Percentiles rank a stretch among this genome's conserved stretches.
These are phyloP conservation scores for Cyberlindnera bimundalis DNA, from an alignment of 805 yeast species.

Conservation along the genomic window DNA sequence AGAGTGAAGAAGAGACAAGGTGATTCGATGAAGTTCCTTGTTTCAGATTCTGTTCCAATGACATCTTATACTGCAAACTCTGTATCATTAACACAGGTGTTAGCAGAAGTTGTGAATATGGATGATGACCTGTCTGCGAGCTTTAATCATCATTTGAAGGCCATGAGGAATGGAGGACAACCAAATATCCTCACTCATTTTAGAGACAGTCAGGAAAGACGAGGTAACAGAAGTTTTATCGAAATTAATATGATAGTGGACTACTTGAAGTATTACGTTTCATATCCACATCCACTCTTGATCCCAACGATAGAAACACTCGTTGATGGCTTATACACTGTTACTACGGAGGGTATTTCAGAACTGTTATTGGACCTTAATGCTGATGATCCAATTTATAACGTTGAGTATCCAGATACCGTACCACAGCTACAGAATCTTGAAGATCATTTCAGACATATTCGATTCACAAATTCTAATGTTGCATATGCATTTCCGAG, in stretches of 20 bases:
- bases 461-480: conserved; percentile 13
- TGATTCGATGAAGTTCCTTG: background rate
- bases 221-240: background rate
- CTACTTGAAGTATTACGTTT: conserved; percentile 9
- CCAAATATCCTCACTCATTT: conserved; percentile 4
- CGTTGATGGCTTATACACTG: background rate
- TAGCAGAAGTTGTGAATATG: conserved; percentile 7
- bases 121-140: background rate
- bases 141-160: background rate
- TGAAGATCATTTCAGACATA: conserved; percentile 14
- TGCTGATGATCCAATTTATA: background rate
- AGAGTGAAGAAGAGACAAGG: background rate
- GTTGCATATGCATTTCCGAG: conserved; percentile 14
- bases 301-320: background rate
- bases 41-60: conserved; percentile 11
- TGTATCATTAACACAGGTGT: conserved; percentile 1
- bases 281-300: conserved; percentile 11
- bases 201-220: conserved; percentile 3
- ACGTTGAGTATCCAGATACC: background rate
- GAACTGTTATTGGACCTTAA: conserved; percentile 3
- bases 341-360: conserved; percentile 1
- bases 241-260: conserved; percentile 9
- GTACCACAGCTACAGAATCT: background rate
- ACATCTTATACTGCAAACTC: conserved; percentile 12
- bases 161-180: background rate